Conservation (phyloP, 306 rosid species). For the Prunus kanzakura region DNA sequence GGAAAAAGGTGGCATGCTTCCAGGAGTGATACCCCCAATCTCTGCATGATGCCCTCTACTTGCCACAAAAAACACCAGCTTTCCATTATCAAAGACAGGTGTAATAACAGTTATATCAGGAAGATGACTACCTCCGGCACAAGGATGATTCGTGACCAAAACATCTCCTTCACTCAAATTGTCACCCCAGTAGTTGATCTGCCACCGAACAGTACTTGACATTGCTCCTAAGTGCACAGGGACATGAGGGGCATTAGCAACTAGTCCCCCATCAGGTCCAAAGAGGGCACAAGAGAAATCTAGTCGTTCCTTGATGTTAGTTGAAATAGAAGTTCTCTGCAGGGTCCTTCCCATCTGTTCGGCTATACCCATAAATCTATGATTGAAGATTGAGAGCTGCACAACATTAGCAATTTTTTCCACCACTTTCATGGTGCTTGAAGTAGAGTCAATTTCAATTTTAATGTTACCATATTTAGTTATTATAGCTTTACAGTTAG, state of each 20-base stretch:
- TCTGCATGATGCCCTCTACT: slow-evolving; percentile 97
- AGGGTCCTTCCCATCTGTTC: slow-evolving; percentile 99
- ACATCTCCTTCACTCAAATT: slow-evolving; percentile 88
- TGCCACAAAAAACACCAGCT: slow-evolving; percentile 80
- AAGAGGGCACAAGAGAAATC: slow-evolving; percentile 97
- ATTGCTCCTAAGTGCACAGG: slow-evolving; percentile 95
- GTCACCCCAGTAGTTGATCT: slow-evolving; percentile 68
- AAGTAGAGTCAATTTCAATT: slow-evolving; percentile 65
- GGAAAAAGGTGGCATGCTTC: slow-evolving; percentile 97
- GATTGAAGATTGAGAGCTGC: slow-evolving; percentile 89
- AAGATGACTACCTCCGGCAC: slow-evolving; percentile 97
- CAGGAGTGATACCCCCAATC: slow-evolving; percentile 91
- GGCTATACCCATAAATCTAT: slow-evolving; percentile 97
- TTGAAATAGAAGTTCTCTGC: slow-evolving; percentile 93
- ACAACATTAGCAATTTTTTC: slow-evolving; percentile 84
- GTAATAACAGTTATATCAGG: slow-evolving; percentile 93
- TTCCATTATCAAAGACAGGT: slow-evolving; percentile 73
- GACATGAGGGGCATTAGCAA: slow-evolving; percentile 96
- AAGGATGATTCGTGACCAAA: slow-evolving; percentile 89
- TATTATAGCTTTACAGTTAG: slow-evolving; percentile 68
- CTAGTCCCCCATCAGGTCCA: slow-evolving; percentile 90
- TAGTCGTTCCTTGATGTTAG: slow-evolving; percentile 90
- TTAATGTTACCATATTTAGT: slow-evolving; percentile 78
- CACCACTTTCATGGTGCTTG: slow-evolving; percentile 39
- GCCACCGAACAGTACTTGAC: slow-evolving; percentile 95